These are phyloP conservation scores for Fragilaria crotonensis DNA, from an alignment of 108 stramenopile species.

Conservation along the genomic window DNA sequence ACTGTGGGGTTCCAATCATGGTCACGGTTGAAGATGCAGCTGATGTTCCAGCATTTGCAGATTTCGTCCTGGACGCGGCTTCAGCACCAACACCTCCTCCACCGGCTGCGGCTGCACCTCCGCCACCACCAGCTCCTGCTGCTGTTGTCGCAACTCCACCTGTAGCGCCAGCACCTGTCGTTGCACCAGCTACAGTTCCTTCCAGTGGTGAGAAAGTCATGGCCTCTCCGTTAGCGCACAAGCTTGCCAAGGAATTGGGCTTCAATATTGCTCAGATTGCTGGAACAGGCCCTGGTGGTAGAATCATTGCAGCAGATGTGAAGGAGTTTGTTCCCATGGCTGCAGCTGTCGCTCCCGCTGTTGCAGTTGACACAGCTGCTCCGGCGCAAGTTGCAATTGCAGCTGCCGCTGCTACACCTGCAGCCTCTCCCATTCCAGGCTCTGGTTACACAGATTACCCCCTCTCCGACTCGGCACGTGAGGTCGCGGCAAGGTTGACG, in stretches of 20 bases:
- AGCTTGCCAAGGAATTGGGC: conserved; percentile 78
- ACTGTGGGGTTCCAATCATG: conserved; percentile 86
- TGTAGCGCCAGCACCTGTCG: conserved; percentile 23
- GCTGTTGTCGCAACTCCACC: conserved; percentile 26
- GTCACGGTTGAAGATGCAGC: conserved; percentile 85
- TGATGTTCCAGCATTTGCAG: conserved; percentile 84
- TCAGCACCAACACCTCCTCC: conserved; percentile 27
- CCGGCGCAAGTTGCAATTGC: conserved; percentile 27
- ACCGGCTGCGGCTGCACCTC: conserved; percentile 16
- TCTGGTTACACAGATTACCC: conserved; percentile 39
- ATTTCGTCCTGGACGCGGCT: conserved; percentile 63
- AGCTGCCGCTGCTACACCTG: conserved; percentile 27
- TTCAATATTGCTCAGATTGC: conserved; percentile 61
- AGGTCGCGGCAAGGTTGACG: conserved; percentile 67
- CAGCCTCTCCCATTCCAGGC: conserved; percentile 29
- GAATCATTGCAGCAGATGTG: conserved; percentile 94
- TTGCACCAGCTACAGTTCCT: conserved; percentile 31
- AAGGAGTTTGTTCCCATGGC: conserved; percentile 40
- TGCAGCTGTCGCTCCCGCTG: conserved; percentile 12
- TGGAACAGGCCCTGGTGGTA: conserved; percentile 93
- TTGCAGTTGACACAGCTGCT: conserved; percentile 16
- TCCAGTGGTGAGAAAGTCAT: conserved; percentile 65
- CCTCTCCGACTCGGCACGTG: conserved; percentile 42
- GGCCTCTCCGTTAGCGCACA: conserved; percentile 87
- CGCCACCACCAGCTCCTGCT: conserved; percentile 24